Evolutionary conservation across 2,329 filamentous ascomycete species (phyloP).

Genomic region (Leptographium lundbergii): DNA sequence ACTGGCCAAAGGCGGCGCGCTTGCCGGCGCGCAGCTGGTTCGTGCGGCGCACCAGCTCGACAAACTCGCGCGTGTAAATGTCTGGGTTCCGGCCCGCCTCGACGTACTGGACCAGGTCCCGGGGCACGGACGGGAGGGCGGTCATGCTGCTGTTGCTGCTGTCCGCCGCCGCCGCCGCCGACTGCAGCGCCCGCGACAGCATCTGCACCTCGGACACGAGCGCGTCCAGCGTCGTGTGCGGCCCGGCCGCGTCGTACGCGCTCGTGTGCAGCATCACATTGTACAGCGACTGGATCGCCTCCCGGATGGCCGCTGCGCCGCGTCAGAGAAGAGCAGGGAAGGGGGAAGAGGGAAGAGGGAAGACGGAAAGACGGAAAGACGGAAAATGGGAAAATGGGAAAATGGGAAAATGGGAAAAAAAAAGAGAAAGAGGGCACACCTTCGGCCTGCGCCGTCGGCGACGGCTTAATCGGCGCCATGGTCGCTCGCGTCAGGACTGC

Average conservation of each 20-base stretch:
- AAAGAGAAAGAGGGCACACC: slow-evolving; percentile 2
- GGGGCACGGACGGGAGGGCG: slow-evolving; percentile 40
- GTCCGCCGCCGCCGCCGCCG: slow-evolving; percentile 28
- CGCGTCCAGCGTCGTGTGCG: slow-evolving; percentile 40
- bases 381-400: too few species aligned
- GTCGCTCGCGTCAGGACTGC: not conserved
- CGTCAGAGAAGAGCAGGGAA: not conserved
- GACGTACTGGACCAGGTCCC: slow-evolving; percentile 55
- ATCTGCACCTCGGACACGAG: slow-evolving; percentile 40
- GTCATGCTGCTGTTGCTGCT: too few species aligned
- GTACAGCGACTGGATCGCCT: slow-evolving; percentile 51
- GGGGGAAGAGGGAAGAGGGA: too few species aligned
- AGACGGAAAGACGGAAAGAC: too few species aligned
- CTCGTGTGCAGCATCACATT: slow-evolving; percentile 50
- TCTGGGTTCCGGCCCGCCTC: slow-evolving; percentile 61
- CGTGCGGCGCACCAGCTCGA: slow-evolving; percentile 51
- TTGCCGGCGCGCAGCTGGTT: slow-evolving; percentile 59
- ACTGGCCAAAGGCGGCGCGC: slow-evolving; percentile 44
- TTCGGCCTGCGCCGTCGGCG: slow-evolving; percentile 10
- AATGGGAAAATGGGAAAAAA: not conserved
- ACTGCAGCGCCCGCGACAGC: slow-evolving; percentile 26
- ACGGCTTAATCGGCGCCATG: slow-evolving; percentile 28
- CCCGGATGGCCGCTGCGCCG: slow-evolving; percentile 14
- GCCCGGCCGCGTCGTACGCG: slow-evolving; percentile 39
- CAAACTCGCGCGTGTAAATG: slow-evolving; percentile 63